Percentiles rank a stretch among this genome's conserved stretches.
phyloP scores from a whole-genome alignment of 345 rosid genomes.

The Lepidium aucheri region DNA sequence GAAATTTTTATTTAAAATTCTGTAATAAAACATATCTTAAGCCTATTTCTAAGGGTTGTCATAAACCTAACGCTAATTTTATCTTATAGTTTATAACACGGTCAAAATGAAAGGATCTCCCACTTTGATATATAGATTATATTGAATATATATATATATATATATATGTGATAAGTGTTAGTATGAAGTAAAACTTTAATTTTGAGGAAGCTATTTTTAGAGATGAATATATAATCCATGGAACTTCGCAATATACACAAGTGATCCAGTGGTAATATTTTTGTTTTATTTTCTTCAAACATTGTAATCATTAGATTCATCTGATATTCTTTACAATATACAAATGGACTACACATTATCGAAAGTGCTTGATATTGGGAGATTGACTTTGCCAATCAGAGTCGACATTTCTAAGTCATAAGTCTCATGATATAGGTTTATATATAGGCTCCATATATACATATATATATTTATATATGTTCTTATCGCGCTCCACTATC shows the following conservation, averaged over 20 bases:
- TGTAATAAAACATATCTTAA: too few relatives aligned
- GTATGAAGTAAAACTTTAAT: not conserved
- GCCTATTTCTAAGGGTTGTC: too few relatives aligned
- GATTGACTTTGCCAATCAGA: constrained; percentile 16
- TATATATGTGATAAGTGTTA: not conserved
- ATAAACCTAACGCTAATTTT: too few relatives aligned
- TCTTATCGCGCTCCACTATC: constrained; percentile 9
- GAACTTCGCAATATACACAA: not conserved
- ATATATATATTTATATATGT: not conserved
- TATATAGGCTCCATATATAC: not conserved
- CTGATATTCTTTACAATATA: not conserved
- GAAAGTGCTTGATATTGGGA: constrained; percentile 17
- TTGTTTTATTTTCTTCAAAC: not conserved
- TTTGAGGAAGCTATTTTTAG: not conserved
- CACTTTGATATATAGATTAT: too few relatives aligned
- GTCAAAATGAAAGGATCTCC: too few relatives aligned
- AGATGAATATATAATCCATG: not conserved
- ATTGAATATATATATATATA: not conserved
- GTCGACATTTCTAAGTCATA: constrained; percentile 12
- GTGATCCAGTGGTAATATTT: not conserved
- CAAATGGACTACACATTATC: not conserved
- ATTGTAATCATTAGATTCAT: constrained; percentile 9
- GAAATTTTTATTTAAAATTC: too few relatives aligned
- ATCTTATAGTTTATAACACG: too few relatives aligned
- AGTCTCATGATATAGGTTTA: constrained; percentile 4